Evolutionary conservation across 2,329 filamentous ascomycete genomes (phyloP).

Genomic region (Ascochyta rabiei): DNA sequence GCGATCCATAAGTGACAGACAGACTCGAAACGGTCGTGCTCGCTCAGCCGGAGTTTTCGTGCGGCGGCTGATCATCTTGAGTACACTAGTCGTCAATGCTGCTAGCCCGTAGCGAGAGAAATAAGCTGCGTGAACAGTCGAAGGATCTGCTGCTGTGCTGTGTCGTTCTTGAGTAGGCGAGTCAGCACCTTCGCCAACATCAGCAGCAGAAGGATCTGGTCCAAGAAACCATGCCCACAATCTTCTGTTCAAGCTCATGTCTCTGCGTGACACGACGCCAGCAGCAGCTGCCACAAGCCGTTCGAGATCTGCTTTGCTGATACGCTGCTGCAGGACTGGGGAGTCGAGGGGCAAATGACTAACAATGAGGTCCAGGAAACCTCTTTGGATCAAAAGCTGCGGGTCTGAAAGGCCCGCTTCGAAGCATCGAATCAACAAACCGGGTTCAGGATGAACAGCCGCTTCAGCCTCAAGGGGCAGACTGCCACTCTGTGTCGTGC

Average conservation of each 20-base stretch:
- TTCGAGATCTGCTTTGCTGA: conserved; percentile 77
- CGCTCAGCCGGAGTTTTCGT: conserved; percentile 66
- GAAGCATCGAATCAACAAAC: conserved; percentile 87
- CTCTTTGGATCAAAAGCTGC: conserved; percentile 89
- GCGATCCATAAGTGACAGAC: conserved; percentile 94
- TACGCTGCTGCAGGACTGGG: conserved; percentile 74
- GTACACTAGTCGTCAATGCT: conserved; percentile 73
- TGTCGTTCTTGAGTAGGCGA: conserved; percentile 57
- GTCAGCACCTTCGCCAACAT: conserved; percentile 29
- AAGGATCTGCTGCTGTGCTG: conserved; percentile 50
- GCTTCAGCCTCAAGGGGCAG: conserved; percentile 64
- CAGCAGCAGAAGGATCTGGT: conserved; percentile 64
- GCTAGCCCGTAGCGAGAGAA: conserved; percentile 81
- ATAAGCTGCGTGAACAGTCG: conserved; percentile 65
- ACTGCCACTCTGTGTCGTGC: conserved; percentile 9
- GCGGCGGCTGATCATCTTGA: conserved; percentile 73
- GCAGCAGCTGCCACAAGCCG: conserved; percentile 80
- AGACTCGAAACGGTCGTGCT: conserved; percentile 87
- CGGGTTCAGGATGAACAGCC: conserved; percentile 88
- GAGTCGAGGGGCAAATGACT: conserved; percentile 88
- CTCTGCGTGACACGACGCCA: conserved; percentile 85
- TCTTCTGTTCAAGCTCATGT: conserved; percentile 95
- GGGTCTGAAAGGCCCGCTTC: conserved; percentile 86
- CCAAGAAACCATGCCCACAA: conserved; percentile 97
- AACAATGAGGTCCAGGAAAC: conserved; percentile 90